Percentiles rank a stretch among this genome's conserved stretches.
Evolutionary conservation across 202 grass and related monocot species (phyloP).

Genomic region (Brachypodium distachyon): DNA sequence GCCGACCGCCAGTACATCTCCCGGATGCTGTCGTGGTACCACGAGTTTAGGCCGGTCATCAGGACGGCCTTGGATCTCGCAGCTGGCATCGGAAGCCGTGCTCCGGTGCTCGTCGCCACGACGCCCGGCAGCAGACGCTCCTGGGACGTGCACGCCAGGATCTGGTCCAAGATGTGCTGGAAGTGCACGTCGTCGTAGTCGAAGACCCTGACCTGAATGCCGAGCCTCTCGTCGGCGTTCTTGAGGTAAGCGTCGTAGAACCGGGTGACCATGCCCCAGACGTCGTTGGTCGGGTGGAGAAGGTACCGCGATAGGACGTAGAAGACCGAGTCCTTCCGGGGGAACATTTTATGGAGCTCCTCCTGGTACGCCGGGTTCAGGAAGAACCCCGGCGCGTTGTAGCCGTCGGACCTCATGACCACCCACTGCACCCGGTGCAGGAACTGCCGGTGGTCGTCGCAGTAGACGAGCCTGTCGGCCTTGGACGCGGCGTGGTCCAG

Average conservation of each 20-base stretch:
- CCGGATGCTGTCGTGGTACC: constrained; percentile 17
- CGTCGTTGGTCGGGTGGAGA: constrained; percentile 30
- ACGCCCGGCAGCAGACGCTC: constrained; percentile 38
- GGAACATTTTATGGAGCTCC: constrained; percentile 19
- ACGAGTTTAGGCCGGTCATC: neutral
- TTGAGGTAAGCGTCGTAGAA: constrained; percentile 34
- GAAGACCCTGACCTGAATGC: constrained; percentile 36
- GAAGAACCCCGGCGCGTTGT: constrained; percentile 1
- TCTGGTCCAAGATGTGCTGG: constrained; percentile 28
- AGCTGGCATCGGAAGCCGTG: neutral
- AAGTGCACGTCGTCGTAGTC: neutral
- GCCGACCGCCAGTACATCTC: constrained; percentile 20
- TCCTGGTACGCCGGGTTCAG: constrained; percentile 10
- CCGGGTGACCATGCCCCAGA: constrained; percentile 35
- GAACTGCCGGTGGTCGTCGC: constrained; percentile 25
- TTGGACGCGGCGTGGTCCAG: constrained; percentile 31
- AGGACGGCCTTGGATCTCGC: neutral
- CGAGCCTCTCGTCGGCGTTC: neutral
- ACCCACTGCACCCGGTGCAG: constrained; percentile 14
- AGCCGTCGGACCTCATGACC: constrained; percentile 1
- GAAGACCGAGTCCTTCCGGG: constrained; percentile 35
- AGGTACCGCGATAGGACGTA: constrained; percentile 23
- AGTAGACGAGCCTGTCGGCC: constrained; percentile 1
- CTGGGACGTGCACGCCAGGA: constrained; percentile 43
- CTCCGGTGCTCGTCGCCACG: neutral